These are phyloP conservation scores for Backusella westeae DNA, from an alignment of 192 early-diverging fungal genomes.

Conservation along the genomic window DNA sequence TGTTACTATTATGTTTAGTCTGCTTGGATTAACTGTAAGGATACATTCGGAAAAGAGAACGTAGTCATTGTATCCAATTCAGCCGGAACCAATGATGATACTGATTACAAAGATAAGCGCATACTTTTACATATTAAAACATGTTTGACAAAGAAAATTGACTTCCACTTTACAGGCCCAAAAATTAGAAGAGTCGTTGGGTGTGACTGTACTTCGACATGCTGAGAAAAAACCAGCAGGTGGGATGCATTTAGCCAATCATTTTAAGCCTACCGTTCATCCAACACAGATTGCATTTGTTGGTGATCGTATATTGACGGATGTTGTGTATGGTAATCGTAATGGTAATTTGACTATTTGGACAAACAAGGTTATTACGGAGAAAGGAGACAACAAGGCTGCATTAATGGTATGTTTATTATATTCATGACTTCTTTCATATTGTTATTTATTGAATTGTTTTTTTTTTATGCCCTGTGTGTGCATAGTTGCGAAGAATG, in stretches of 20 bases:
- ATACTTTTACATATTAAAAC: not conserved
- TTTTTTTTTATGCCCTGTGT: not conserved
- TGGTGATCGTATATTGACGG: conserved; percentile 87
- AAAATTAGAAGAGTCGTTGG: conserved; percentile 44
- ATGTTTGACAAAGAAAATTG: not conserved
- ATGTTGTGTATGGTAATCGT: conserved; percentile 82
- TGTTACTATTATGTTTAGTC: conserved; percentile 23
- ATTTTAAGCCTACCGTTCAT: conserved; percentile 32
- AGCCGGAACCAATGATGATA: conserved; percentile 81
- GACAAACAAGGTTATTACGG: conserved; percentile 64
- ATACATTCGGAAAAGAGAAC: conserved; percentile 57
- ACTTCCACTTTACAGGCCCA: conserved; percentile 35
- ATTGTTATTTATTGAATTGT: not conserved
- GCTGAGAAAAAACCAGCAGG: conserved; percentile 74
- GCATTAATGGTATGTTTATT: conserved; percentile 49
- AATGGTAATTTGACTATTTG: conserved; percentile 72
- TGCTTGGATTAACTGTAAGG: conserved; percentile 65
- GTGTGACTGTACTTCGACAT: conserved; percentile 59
- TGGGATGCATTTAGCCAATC: conserved; percentile 52
- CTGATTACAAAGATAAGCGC: conserved; percentile 40
- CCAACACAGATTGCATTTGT: conserved; percentile 58
- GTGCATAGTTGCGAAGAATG: conserved; percentile 13
- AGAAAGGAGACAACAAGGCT: conserved; percentile 73
- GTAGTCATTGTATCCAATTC: conserved; percentile 90
- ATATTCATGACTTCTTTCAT: not conserved